Conservation (phyloP, 306 rosid species). For the Vachellia pachyceras region DNA sequence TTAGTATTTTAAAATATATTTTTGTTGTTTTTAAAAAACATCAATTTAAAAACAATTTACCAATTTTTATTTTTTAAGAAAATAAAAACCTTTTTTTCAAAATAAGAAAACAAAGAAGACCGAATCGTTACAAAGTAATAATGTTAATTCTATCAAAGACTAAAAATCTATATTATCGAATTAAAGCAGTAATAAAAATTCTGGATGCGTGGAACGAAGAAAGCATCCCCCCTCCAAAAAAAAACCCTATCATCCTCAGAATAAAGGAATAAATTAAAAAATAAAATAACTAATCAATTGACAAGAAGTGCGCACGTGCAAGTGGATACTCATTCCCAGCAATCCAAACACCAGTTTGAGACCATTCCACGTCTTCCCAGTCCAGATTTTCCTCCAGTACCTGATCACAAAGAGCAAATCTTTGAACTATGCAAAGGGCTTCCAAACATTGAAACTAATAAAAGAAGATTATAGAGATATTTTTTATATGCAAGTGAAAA, state of each 20-base stretch:
- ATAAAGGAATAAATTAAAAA: no score
- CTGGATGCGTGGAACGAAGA: neutral
- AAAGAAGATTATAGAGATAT: neutral
- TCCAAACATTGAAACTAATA: neutral
- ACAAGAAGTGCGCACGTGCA: conserved; percentile 91
- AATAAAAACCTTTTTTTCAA: no score
- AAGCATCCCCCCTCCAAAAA: neutral
- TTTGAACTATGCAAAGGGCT: neutral
- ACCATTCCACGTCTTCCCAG: conserved; percentile 98
- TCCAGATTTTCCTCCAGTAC: conserved; percentile 89
- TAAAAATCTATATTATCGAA: neutral
- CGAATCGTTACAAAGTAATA: neutral
- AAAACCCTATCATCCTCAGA: neutral
- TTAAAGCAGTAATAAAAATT: neutral
- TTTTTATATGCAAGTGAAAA: conserved; percentile 8
- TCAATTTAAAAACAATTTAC: no score
- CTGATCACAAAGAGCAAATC: conserved; percentile 44
- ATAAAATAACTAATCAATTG: conserved; percentile 55
- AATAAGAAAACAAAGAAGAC: no score
- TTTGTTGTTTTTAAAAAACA: no score
- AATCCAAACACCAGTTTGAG: conserved; percentile 96
- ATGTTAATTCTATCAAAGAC: neutral
- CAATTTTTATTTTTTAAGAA: no score
- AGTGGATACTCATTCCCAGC: conserved; percentile 85
- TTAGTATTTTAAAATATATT: no score